phyloP scores from a whole-genome alignment of 257 asterid species.

The Oldenlandia corymbosa region DNA sequence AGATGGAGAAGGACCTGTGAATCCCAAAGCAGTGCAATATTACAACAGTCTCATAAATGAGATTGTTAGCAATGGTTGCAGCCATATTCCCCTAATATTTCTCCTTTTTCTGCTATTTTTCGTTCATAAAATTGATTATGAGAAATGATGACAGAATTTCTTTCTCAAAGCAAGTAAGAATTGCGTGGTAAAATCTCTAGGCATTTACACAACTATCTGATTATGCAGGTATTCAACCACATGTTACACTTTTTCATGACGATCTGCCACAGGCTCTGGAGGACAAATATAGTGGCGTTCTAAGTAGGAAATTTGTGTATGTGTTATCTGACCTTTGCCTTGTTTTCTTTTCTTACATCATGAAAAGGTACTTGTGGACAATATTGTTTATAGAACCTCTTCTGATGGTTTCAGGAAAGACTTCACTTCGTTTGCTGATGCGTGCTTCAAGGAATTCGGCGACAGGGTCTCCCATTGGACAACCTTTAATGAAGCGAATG shows the following conservation, averaged over 20 bases:
- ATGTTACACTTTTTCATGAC: slow-evolving; percentile 36
- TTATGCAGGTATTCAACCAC: slow-evolving; percentile 68
- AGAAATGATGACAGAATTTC: no score
- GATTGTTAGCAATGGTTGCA: no score
- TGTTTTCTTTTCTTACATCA: no score
- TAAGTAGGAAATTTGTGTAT: slow-evolving; percentile 45
- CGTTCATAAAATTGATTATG: no score
- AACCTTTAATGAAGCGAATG: slow-evolving; percentile 48
- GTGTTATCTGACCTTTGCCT: slow-evolving; percentile 5
- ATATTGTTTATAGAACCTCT: no score
- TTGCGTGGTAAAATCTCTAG: no score
- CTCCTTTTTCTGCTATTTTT: no score
- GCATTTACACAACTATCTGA: no score
- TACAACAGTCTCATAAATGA: slow-evolving; percentile 54
- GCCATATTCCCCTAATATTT: no score
- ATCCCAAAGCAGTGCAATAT: slow-evolving; percentile 37
- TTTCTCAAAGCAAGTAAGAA: no score
- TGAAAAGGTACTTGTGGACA: no score
- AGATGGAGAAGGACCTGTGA: slow-evolving; percentile 30
- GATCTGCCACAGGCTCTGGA: slow-evolving; percentile 59
- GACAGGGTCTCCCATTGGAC: slow-evolving; percentile 56
- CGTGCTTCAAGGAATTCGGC: slow-evolving; percentile 57
- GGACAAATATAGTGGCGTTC: slow-evolving; percentile 55
- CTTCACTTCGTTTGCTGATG: slow-evolving; percentile 41
- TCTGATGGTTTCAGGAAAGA: slow-evolving; percentile 39